Percentiles rank a stretch among this genome's conserved stretches.
These are phyloP conservation scores for Aphanomyces stellatus DNA, from an alignment of 352 stramenopile genomes.

Conservation along the genomic window DNA sequence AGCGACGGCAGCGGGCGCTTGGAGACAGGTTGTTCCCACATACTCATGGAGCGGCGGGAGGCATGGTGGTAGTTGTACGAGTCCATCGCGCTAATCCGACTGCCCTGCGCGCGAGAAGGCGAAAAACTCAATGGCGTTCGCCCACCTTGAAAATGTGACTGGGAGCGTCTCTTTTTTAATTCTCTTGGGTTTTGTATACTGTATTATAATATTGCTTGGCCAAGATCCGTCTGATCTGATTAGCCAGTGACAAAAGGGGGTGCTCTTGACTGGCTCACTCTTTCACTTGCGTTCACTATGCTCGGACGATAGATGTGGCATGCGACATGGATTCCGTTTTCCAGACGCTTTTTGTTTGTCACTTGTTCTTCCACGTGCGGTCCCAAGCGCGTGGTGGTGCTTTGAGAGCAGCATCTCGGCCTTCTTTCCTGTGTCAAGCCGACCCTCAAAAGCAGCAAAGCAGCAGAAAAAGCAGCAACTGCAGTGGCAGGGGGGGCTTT, in stretches of 20 bases:
- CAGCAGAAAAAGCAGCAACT: too few species aligned
- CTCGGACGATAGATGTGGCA: background rate
- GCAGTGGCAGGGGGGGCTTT: background rate
- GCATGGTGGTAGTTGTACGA: conserved; percentile 11
- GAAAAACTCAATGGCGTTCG: background rate
- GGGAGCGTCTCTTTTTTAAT: background rate
- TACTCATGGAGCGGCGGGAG: conserved; percentile 16
- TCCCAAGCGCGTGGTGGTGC: background rate
- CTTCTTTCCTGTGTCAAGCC: background rate
- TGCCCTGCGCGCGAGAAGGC: background rate
- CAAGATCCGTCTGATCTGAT: background rate
- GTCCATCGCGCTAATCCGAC: background rate
- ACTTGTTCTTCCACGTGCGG: background rate
- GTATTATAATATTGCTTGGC: background rate
- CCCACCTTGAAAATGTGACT: background rate
- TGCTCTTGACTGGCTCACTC: conserved; percentile 5
- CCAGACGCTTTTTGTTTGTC: background rate
- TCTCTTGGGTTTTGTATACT: background rate
- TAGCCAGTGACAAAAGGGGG: conserved; percentile 1
- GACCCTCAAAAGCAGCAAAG: background rate
- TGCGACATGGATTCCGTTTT: conserved; percentile 8
- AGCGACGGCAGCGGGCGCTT: conserved; percentile 14
- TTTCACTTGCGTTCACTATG: background rate
- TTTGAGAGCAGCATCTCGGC: background rate
- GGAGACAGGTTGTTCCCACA: conserved; percentile 9